Evolutionary conservation across 768 basidiomycete species (phyloP), one percentile per base, ranked within the genome.

Genomic region (Trametes cubensis): DNA sequence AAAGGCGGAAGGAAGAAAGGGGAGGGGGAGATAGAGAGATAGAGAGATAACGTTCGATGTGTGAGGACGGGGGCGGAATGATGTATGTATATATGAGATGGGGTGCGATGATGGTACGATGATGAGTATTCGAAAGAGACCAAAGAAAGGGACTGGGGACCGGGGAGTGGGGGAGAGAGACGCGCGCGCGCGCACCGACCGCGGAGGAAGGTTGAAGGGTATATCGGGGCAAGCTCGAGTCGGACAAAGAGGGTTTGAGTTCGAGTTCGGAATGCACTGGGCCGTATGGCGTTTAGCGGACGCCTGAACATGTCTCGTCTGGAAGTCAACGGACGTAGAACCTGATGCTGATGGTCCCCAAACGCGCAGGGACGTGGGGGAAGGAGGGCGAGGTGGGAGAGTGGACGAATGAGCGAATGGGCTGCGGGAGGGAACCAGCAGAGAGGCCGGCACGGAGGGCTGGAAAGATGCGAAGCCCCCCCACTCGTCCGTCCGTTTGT

Each of bases 391-490:
- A 30, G 34, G 34, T 34, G 34, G 34, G 34, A 34, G 34, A 34
- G 34, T 6, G 34, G 34, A 5, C 10, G 5, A 11, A 11, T 2
- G 34, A 34, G 34, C 10, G 34, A 34, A 11, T 11, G 34, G 10
- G 34, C 34, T 11, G 34, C 34, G 48, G 26, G 18, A 26, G 25
- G 48, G 10, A 20, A 1, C 25, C 18, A 2, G 13, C 48, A 28
- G 48, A 23, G 10, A 42, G 41, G 40, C 53, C 53, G 53, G 53
- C 53, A 54, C 53, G 41, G 40, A 17, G 6, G 23, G 21, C 21
- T 54, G 39, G 53, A 40, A 48, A 57, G 55, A 57, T 40, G 55
- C 55, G 55, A 55, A 39, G 41, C 40, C 34, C 34, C n/a, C 34
- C 34, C 10, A 6, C 34, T 34, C 34, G 34, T 34, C 34, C 34